These are phyloP conservation scores for Cucurbita ficifolia DNA, from an alignment of 306 rosid species.

Conservation along the genomic window DNA sequence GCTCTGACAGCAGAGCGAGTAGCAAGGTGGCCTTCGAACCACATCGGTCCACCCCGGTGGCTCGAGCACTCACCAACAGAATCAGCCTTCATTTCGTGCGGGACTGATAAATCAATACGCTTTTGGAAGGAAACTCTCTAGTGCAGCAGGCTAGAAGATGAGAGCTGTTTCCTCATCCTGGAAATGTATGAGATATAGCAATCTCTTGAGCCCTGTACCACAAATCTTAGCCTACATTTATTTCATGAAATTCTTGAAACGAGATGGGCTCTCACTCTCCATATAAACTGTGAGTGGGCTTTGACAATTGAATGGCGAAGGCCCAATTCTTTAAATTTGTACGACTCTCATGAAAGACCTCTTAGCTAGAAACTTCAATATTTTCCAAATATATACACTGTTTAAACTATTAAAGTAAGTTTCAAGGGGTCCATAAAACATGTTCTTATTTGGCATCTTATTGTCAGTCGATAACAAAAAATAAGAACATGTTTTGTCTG, in stretches of 20 bases:
- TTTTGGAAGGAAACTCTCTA: conserved; percentile 64
- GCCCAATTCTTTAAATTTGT: background rate
- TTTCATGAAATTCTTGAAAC: background rate
- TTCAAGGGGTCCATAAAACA: too few species aligned
- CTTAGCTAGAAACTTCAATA: too few species aligned
- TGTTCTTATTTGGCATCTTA: too few species aligned
- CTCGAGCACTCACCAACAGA: conserved; percentile 72
- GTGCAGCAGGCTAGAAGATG: background rate
- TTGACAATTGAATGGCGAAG: background rate
- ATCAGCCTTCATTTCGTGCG: conserved; percentile 65
- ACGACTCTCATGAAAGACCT: background rate
- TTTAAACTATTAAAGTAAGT: too few species aligned
- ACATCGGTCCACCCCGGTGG: conserved; percentile 81
- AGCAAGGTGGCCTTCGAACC: conserved; percentile 83
- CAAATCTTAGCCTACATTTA: background rate
- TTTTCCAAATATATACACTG: too few species aligned
- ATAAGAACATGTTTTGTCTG: too few species aligned
- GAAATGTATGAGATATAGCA: too few species aligned
- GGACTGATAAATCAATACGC: conserved; percentile 71
- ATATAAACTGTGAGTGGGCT: background rate
- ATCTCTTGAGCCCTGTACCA: background rate
- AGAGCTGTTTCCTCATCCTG: background rate
- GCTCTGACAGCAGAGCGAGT: conserved; percentile 67
- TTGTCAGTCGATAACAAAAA: too few species aligned
- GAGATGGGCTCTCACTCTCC: background rate